A percentile compares a stretch with the other conserved stretches of the same genome.
phyloP scores from a whole-genome alignment of 228 moss, liverwort and hornwort genomes.

The Sphagnum fallax region DNA sequence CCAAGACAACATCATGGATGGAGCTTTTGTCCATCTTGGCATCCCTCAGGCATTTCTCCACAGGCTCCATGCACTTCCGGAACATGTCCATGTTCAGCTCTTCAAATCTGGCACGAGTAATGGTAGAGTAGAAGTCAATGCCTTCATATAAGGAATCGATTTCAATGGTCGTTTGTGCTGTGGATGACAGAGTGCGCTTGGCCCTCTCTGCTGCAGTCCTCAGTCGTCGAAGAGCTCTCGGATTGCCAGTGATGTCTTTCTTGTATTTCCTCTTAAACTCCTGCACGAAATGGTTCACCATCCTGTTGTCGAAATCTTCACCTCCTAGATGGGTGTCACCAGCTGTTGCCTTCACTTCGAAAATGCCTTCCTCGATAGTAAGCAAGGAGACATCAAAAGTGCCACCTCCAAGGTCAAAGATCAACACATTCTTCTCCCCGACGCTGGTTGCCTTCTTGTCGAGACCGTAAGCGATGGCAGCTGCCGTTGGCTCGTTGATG shows the following conservation, averaged over 20 bases:
- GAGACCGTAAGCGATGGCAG: conserved; percentile 48
- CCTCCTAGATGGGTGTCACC: conserved; percentile 45
- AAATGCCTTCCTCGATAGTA: conserved; percentile 52
- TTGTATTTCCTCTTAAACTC: conserved; percentile 61
- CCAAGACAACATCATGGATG: conserved; percentile 39
- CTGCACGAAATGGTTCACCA: conserved; percentile 48
- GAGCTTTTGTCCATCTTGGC: conserved; percentile 41
- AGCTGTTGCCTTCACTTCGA: conserved; percentile 24
- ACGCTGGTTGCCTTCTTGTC: conserved; percentile 33
- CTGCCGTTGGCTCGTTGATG: conserved; percentile 52
- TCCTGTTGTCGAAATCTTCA: conserved; percentile 45
- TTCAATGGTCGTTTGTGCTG: conserved; percentile 18
- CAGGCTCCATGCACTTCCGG: conserved; percentile 48
- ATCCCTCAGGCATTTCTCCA: conserved; percentile 42
- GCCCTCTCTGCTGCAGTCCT: conserved; percentile 45
- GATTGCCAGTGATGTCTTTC: conserved; percentile 46
- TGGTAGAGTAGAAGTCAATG: conserved; percentile 36
- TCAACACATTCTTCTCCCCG: conserved; percentile 40
- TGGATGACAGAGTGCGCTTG: conserved; percentile 44
- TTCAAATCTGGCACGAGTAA: conserved; percentile 49
- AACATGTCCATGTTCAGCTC: conserved; percentile 45
- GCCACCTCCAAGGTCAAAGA: conserved; percentile 53
- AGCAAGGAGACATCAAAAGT: conserved; percentile 51
- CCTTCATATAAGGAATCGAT: conserved; percentile 47
- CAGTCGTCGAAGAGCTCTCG: conserved; percentile 41